Evolutionary conservation across 495 filamentous ascomycete genomes (phyloP).

Genomic region (Terfezia claveryi): DNA sequence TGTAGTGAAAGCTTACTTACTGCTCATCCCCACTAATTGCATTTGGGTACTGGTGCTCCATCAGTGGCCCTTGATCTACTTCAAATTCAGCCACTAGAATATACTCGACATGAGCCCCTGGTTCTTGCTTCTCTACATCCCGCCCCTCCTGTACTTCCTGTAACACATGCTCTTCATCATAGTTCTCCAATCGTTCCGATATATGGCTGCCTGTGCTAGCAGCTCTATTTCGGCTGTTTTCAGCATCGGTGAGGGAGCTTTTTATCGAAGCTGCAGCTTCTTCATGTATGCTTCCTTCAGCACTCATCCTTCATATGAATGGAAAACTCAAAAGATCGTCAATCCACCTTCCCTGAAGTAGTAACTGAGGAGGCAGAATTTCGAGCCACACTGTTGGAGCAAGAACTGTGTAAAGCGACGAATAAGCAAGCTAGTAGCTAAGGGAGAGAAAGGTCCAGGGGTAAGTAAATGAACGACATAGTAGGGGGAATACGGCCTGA

Average conservation of each 20-base stretch:
- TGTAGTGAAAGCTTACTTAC: conserved; percentile 6
- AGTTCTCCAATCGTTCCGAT: neutral
- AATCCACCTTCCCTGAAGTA: no score
- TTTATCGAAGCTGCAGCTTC: neutral
- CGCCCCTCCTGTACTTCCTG: neutral
- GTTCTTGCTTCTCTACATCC: conserved; percentile 22
- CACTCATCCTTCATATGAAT: no score
- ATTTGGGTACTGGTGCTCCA: conserved; percentile 94
- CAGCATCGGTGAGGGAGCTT: neutral
- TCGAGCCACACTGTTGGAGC: no score
- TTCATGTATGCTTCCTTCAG: no score
- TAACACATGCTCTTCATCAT: no score
- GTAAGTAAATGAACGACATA: no score
- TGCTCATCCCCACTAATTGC: conserved; percentile 90
- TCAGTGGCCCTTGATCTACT: conserved; percentile 83
- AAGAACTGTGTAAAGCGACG: no score
- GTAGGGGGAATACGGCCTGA: no score
- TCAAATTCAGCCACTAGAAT: conserved; percentile 97
- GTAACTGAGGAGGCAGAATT: no score
- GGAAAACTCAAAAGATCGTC: no score
- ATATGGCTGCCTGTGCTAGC: conserved; percentile 4
- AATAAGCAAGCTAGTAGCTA: no score
- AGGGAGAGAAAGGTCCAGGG: no score
- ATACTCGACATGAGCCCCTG: conserved; percentile 85
- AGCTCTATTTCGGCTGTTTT: neutral